phyloP scores from a whole-genome alignment of 495 filamentous ascomycete species.

The Chaetomium tenue region DNA sequence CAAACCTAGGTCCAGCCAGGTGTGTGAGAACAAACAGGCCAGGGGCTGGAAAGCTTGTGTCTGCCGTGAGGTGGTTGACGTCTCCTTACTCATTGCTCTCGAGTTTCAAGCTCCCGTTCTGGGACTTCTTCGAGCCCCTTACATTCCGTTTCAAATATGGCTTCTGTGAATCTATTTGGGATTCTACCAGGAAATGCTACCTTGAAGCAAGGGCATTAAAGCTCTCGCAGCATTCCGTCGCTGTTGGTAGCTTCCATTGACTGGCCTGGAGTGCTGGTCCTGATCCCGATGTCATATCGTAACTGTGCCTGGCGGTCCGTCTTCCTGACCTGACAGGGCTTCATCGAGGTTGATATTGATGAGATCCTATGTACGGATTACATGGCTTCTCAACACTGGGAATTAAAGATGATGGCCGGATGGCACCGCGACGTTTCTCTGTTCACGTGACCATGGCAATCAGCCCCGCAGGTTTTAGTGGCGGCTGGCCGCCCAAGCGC shows the following conservation, averaged over 20 bases:
- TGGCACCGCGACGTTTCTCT: not conserved
- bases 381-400: not conserved
- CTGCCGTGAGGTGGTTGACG: not conserved
- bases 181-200: not conserved
- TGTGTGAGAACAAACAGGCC: not conserved
- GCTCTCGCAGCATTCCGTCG: not conserved
- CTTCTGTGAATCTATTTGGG: not conserved
- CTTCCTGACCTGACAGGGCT: not conserved
- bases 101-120: not conserved
- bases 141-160: not conserved
- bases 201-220: not conserved
- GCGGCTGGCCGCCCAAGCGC: constrained; percentile 20
- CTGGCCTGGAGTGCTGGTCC: not conserved
- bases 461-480: constrained; percentile 19
- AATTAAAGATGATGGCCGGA: not conserved
- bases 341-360: not conserved
- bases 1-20: not conserved
- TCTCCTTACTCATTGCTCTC: not conserved
- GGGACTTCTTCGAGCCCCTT: not conserved
- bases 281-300: constrained; percentile 5
- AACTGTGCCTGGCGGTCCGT: not conserved
- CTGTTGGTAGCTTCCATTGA: not conserved
- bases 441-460: constrained; percentile 21
- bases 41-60: not conserved
- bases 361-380: not conserved